Percentiles rank a stretch among this genome's conserved stretches.
Evolutionary conservation across 495 filamentous ascomycete species (phyloP).

Genomic region (Penicillium lividum): DNA sequence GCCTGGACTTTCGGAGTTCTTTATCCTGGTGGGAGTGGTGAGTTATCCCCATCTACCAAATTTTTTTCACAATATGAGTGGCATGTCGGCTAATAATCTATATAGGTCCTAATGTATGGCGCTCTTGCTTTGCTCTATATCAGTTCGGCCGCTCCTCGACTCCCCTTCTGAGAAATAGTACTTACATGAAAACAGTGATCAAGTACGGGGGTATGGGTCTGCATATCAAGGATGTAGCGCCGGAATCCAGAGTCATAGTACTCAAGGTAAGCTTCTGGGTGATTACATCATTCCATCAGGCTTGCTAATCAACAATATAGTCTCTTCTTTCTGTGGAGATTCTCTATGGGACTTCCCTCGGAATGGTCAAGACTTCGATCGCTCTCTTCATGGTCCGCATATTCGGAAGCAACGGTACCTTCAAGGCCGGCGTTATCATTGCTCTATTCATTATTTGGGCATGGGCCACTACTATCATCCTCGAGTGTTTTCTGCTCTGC

Average conservation of each 20-base stretch:
- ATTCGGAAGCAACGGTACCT: constrained; percentile 15
- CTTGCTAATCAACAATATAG: background rate
- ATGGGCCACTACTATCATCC: background rate
- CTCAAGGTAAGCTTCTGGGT: background rate
- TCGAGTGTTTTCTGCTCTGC: background rate
- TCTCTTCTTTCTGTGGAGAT: background rate
- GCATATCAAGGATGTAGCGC: background rate
- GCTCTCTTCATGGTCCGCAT: constrained; percentile 18
- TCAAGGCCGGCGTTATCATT: constrained; percentile 8
- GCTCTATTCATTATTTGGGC: background rate
- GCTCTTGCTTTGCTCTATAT: background rate
- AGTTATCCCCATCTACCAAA: background rate
- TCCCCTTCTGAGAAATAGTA: background rate
- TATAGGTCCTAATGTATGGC: background rate
- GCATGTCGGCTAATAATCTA: background rate
- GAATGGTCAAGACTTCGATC: constrained; percentile 22
- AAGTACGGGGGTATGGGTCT: background rate
- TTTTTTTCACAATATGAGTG: background rate
- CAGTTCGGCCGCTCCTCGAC: background rate
- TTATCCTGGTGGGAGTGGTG: background rate
- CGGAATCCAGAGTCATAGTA: background rate
- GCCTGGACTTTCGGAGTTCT: background rate
- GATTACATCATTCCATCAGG: background rate
- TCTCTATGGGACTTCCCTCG: constrained; percentile 14
- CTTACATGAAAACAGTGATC: background rate